A percentile compares a stretch with the other conserved stretches of the same genome.
phyloP scores from a whole-genome alignment of 2,329 filamentous ascomycete species.

The Tolypocladium ophioglossoides region DNA sequence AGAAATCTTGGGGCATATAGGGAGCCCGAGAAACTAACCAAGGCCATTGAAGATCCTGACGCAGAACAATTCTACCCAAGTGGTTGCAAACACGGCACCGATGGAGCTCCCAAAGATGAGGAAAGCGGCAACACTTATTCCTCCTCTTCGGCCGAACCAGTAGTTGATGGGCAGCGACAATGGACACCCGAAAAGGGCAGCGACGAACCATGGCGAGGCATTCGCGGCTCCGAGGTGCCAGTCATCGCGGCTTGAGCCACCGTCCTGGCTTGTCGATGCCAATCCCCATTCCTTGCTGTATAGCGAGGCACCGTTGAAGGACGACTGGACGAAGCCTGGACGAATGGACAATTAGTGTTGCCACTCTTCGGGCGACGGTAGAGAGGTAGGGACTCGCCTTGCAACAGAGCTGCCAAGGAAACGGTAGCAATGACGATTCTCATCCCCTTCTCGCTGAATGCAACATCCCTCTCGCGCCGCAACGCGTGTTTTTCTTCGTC shows the following conservation, averaged over 20 bases:
- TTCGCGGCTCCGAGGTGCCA: constrained; percentile 30
- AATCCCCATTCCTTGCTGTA: constrained; percentile 15
- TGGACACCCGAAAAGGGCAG: constrained; percentile 27
- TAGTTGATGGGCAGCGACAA: constrained; percentile 30
- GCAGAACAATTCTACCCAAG: constrained; percentile 21
- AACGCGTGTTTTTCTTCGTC: constrained; percentile 26
- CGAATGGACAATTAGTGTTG: neutral
- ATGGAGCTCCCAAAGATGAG: constrained; percentile 29
- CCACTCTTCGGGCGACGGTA: neutral
- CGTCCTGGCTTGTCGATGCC: neutral
- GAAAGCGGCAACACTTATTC: constrained; percentile 26
- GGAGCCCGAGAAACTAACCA: constrained; percentile 14
- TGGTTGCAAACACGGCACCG: constrained; percentile 20
- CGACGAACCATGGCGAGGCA: constrained; percentile 27
- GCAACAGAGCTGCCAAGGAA: constrained; percentile 31
- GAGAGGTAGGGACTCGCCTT: constrained; percentile 10
- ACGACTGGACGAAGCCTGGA: constrained; percentile 31
- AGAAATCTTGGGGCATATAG: neutral
- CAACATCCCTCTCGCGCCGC: constrained; percentile 23
- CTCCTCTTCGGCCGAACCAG: constrained; percentile 27
- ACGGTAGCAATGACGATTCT: constrained; percentile 29
- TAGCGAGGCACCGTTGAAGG: constrained; percentile 29
- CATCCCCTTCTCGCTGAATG: constrained; percentile 29
- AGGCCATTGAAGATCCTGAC: constrained; percentile 27
- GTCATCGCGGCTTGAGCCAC: constrained; percentile 11